A percentile compares a stretch with the other conserved stretches of the same genome.
Conservation (phyloP, 345 rosid genomes). For the Bruguiera sexangula region DNA sequence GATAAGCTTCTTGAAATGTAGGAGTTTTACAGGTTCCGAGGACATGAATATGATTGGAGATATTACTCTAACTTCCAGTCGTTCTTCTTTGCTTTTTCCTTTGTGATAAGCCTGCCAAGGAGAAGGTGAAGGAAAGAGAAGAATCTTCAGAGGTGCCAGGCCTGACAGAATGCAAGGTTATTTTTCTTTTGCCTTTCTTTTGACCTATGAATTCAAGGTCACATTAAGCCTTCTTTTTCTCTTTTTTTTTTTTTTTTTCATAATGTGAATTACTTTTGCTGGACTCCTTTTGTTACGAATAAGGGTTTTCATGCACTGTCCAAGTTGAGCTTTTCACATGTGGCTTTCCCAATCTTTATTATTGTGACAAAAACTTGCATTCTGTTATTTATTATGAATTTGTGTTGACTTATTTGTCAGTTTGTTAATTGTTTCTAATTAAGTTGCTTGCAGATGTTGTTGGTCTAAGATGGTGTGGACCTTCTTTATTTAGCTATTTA, state of each 20-base stretch:
- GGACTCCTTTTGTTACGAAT: too few relatives aligned
- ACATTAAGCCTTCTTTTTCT: neutral
- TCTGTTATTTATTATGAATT: too few relatives aligned
- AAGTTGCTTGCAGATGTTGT: too few relatives aligned
- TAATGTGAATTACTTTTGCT: too few relatives aligned
- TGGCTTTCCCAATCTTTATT: too few relatives aligned
- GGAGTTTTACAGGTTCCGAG: neutral
- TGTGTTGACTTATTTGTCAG: too few relatives aligned
- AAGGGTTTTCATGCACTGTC: too few relatives aligned
- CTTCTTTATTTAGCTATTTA: too few relatives aligned
- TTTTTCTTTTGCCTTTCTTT: slow-evolving; percentile 1
- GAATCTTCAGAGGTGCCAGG: slow-evolving; percentile 48
- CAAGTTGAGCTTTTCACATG: too few relatives aligned
- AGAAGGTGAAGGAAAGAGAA: slow-evolving; percentile 57
- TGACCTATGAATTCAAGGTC: neutral
- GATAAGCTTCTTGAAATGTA: neutral
- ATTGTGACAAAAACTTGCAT: too few relatives aligned
- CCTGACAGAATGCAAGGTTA: slow-evolving; percentile 90
- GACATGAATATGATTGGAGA: neutral
- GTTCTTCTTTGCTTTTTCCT: slow-evolving; percentile 8
- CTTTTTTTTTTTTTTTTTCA: neutral
- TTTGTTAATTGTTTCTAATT: too few relatives aligned
- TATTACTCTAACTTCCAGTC: slow-evolving; percentile 1
- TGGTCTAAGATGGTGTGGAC: too few relatives aligned
- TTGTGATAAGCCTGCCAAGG: slow-evolving; percentile 54